Evolutionary conservation across 306 rosid species (phyloP), one percentile per base, ranked within the genome.

Genomic region (Rubus idaeus): DNA sequence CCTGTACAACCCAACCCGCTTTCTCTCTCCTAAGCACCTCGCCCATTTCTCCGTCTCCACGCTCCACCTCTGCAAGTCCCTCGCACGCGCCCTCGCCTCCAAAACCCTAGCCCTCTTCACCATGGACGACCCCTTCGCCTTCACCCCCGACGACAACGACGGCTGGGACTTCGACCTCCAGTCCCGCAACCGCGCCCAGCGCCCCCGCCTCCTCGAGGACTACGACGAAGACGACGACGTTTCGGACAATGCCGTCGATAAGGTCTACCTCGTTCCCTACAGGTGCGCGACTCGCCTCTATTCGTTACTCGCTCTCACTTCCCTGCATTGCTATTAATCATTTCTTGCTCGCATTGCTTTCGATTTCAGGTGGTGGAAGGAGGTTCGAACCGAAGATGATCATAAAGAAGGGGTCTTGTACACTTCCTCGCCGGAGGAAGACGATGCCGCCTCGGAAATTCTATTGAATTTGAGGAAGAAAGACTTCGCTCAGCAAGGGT

Each of bases 291-390:
- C 35, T 30, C 1, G 35, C 2, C 35, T 30, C 35, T 30, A 30
- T 30, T 30, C 35, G 35, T 30, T 30, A 30, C 35, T 30, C 35
- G 1, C 35, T 30, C 35, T 30, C 35, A 30, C 35, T 30, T 30
- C 35, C 35, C 35, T 30, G 35, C 35, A 30, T 30, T 30, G 35
- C 35, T 30, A 30, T 30, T 30, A 30, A 30, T 2, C 2, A 30
- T 69, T n/a, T 49, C 5, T 18, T 30, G 58, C 30, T 44, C 4
- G 20, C 8, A 5, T 74, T 76, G 57, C 10, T 10, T 45, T 56
- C 82, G 82, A 46, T 30, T 88, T 77, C 86, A 93, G 98, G 86
- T 91, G 97, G 96, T 90, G 90, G 98, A 71, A 76, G 68, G 94
- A 90, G 70, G 89, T 78, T 42, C 85, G 86, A 50, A 69, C 45